Evolutionary conservation across 2,329 filamentous ascomycete species (phyloP).

Genomic region (Penicillium vulpinum): DNA sequence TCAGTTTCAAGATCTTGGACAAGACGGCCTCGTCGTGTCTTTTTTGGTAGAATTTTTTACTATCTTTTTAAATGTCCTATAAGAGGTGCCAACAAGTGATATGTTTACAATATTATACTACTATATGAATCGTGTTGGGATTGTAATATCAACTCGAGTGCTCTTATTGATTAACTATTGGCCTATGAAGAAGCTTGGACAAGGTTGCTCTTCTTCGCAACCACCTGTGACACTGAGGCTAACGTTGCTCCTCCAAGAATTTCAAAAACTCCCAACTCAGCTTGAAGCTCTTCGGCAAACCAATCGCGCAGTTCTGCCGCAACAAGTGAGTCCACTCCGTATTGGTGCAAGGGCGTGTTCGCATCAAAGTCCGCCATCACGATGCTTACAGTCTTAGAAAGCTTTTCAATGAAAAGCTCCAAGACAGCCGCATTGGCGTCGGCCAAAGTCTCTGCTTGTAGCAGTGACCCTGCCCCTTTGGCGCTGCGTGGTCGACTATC

Average conservation of each 20-base stretch:
- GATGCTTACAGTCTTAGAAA: conserved; percentile 37
- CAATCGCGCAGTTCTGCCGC: conserved; percentile 49
- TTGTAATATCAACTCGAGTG: neutral
- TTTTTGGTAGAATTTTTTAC: too few species aligned
- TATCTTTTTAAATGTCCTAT: too few species aligned
- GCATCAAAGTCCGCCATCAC: conserved; percentile 31
- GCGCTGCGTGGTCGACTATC: neutral
- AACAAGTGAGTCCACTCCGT: conserved; percentile 47
- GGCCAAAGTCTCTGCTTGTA: neutral
- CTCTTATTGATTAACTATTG: neutral
- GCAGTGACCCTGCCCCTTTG: neutral
- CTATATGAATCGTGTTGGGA: too few species aligned
- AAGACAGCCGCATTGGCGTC: conserved; percentile 19
- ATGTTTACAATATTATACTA: neutral
- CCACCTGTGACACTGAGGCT: neutral
- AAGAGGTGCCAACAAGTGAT: too few species aligned
- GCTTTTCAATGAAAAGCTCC: conserved; percentile 27
- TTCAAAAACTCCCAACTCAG: conserved; percentile 40
- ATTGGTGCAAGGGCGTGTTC: conserved; percentile 29
- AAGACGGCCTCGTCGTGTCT: too few species aligned
- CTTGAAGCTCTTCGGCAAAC: conserved; percentile 35
- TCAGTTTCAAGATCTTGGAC: too few species aligned
- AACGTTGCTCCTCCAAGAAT: conserved; percentile 36
- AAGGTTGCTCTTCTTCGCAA: neutral
- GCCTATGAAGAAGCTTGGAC: neutral